These are phyloP conservation scores for Leccinum variicolor DNA, from an alignment of 768 basidiomycete genomes.

Conservation along the genomic window DNA sequence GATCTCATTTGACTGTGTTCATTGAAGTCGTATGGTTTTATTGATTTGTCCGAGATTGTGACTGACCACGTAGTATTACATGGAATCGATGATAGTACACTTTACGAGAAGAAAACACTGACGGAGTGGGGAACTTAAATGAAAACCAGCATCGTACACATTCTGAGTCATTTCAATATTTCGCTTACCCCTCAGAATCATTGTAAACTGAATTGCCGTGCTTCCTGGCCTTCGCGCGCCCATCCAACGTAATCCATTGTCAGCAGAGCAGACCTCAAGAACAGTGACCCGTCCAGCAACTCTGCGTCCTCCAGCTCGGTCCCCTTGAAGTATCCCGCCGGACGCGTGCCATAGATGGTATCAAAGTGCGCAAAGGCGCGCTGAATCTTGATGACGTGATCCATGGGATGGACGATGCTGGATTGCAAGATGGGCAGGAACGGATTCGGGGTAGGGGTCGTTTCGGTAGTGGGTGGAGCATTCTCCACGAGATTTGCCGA, in stretches of 20 bases:
- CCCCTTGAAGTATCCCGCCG: slow-evolving; percentile 25
- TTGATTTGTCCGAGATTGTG: too few relatives aligned
- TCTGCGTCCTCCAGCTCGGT: slow-evolving; percentile 32
- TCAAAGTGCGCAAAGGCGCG: slow-evolving; percentile 34
- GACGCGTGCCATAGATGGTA: slow-evolving; percentile 27
- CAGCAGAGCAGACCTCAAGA: slow-evolving; percentile 29
- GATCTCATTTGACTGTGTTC: too few relatives aligned
- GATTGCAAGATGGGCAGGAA: slow-evolving; percentile 41
- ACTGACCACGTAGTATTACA: too few relatives aligned
- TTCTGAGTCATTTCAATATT: not conserved
- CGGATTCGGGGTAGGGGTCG: slow-evolving; percentile 30
- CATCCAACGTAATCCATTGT: slow-evolving; percentile 35
- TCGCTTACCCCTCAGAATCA: slow-evolving; percentile 20
- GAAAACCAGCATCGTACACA: not conserved
- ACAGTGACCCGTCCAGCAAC: slow-evolving; percentile 35
- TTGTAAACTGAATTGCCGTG: slow-evolving; percentile 23
- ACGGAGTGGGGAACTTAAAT: not conserved
- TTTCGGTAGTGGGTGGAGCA: slow-evolving; percentile 9
- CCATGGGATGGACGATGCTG: slow-evolving; percentile 33
- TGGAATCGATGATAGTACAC: not conserved
- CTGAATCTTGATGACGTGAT: slow-evolving; percentile 34
- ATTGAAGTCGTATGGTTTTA: too few relatives aligned
- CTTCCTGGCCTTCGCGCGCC: slow-evolving; percentile 36
- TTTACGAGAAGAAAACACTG: not conserved
- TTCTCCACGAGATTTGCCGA: not conserved